Base-by-base conservation (phyloP, 371 early-diverging fungal genomes). In the Saksenaea vasiformis region DNA sequence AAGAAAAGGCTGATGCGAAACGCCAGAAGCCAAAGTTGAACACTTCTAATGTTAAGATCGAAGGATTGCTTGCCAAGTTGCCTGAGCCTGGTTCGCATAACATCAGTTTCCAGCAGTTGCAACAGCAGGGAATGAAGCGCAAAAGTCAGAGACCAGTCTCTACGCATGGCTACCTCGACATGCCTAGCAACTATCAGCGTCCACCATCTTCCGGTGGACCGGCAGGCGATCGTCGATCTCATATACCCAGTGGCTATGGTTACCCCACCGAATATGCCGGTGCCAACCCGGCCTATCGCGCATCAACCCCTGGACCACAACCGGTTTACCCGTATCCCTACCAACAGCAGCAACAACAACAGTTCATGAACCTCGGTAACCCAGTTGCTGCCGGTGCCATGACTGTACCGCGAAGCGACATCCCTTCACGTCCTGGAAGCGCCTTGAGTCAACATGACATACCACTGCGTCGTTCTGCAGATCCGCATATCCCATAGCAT, bases 41-140 rank as follows among this genome's bases (percentile, higher is more conserved):
- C 43, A 60, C 75, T 39, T 73, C 76, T 24, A 65, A 80, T 39
- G 75, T 72, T 8, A 78, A 74, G 36, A 78, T 81, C 35, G 77
- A 81, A 65, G 82, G 82, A 7, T 59, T 81, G 10, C 58, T 81
- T 26, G 76, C 76, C 44, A 71, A 68, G 53, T 39, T 81, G 38
- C 82, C 82, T 31, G 75, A 78, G 54, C 72, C 79, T 1, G 82
- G 82, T 2, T 65, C 79, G 14, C 77, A 77, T 34, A 81, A 69
- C 37, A 70, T 77, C 24, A 78, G 72, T 44, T 82, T 82, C 53
- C 82, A 82, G 35, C 75, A 74, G 39, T 61, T 78, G 35, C 68
- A 77, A 10, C 68, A 70, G 24, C 58, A 69, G 35, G 39, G 62
- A 62, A 38, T 39, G 36, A 44, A 53, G 17, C 54, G 56, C 17